phyloP scores from a whole-genome alignment of 2,329 filamentous ascomycete species.

The Phialophora chinensis region DNA sequence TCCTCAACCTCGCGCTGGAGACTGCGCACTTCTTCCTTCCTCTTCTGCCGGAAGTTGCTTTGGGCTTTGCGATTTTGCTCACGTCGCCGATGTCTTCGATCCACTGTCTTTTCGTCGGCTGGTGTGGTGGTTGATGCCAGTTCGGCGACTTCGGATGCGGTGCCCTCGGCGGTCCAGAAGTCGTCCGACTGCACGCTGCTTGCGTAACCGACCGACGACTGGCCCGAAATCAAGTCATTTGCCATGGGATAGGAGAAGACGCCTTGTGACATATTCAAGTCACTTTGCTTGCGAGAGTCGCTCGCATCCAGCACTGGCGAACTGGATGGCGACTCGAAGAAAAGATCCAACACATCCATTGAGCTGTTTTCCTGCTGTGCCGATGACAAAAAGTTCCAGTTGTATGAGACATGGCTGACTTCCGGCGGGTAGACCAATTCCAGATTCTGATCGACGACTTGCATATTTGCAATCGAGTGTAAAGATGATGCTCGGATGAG shows the following conservation, averaged over 20 bases:
- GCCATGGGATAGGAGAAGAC: background rate
- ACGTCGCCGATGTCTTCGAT: constrained; percentile 56
- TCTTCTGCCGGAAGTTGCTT: constrained; percentile 28
- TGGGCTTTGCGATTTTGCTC: constrained; percentile 48
- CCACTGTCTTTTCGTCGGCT: background rate
- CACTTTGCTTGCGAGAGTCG: background rate
- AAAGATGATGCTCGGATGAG: background rate
- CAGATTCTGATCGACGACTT: constrained; percentile 1
- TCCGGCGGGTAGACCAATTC: constrained; percentile 7
- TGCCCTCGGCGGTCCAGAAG: constrained; percentile 7
- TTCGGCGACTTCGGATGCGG: background rate
- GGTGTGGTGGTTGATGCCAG: background rate
- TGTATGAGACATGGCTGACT: constrained; percentile 1
- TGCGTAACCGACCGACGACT: constrained; percentile 5
- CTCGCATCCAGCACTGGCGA: background rate
- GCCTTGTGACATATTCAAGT: background rate
- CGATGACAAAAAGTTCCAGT: constrained; percentile 13
- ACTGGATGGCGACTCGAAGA: background rate
- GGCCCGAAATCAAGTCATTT: background rate
- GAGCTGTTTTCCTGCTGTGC: constrained; percentile 6
- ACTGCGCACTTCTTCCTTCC: constrained; percentile 26
- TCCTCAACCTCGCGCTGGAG: constrained; percentile 24
- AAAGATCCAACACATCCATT: constrained; percentile 8
- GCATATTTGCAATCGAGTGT: constrained; percentile 2
- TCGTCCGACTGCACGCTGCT: constrained; percentile 19